Evolutionary conservation across 176 grass and related monocot genomes (phyloP).

Genomic region (Ampelocalamus luodianensis): DNA sequence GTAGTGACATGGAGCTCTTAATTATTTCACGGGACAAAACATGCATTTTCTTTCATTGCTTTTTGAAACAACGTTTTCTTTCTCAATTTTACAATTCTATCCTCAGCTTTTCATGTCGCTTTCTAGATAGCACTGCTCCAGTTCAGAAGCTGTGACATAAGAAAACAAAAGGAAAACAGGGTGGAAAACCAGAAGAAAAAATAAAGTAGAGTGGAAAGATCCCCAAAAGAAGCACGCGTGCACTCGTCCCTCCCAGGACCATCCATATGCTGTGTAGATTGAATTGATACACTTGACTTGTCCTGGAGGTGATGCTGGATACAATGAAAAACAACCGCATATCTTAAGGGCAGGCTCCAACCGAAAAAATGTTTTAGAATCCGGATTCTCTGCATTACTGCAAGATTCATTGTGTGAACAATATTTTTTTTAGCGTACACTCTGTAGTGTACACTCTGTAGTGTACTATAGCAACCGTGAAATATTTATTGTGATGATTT

Average conservation of each 20-base stretch:
- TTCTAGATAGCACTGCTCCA: background rate
- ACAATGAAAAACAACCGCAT: constrained; percentile 25
- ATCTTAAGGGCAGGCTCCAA: background rate
- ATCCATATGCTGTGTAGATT: background rate
- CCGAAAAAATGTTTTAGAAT: too few relatives aligned
- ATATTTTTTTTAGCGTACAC: too few relatives aligned
- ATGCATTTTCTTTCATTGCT: background rate
- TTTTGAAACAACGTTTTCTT: background rate
- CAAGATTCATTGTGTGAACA: too few relatives aligned
- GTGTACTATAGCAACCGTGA: too few relatives aligned
- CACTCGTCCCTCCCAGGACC: constrained; percentile 19
- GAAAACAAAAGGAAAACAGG: background rate
- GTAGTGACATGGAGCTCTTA: background rate
- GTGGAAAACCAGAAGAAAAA: too few relatives aligned
- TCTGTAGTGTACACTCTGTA: accelerated
- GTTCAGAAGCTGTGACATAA: background rate
- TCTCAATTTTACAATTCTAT: background rate
- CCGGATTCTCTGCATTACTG: too few relatives aligned
- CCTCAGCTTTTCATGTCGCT: background rate
- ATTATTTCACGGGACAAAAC: background rate
- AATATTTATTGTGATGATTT: too few relatives aligned
- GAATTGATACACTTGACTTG: background rate
- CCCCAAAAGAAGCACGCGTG: constrained; percentile 15
- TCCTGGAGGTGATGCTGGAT: background rate
- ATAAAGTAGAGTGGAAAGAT: background rate